Evolutionary conservation across 352 stramenopile genomes (phyloP).

Genomic region (Phytophthora citricola): DNA sequence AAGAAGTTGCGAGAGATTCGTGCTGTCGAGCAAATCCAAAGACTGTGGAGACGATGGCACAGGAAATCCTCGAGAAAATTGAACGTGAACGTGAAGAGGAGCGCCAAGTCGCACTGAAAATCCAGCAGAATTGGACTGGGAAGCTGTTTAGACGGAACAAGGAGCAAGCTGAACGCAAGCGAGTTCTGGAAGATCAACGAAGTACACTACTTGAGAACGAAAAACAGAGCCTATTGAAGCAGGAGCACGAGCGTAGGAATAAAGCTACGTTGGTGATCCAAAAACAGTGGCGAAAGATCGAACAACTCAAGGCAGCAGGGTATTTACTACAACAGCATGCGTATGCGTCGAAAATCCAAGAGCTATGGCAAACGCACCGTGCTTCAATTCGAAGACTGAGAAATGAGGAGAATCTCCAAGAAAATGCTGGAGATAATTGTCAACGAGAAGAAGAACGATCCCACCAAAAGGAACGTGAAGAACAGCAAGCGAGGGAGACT

Average conservation of each 20-base stretch:
- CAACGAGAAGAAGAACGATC: constrained; percentile 14
- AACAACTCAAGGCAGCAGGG: neutral
- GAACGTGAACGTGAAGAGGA: constrained; percentile 9
- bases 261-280: constrained; percentile 11
- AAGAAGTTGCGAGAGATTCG: constrained; percentile 1
- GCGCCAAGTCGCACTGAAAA: constrained; percentile 8
- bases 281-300: constrained; percentile 11
- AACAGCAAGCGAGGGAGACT: too few relatives aligned
- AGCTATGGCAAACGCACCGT: too few relatives aligned
- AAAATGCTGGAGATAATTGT: neutral
- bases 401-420: neutral
- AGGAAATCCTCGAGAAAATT: constrained; percentile 4
- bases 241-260: constrained; percentile 5
- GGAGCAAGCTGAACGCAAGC: constrained; percentile 13
- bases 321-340: constrained; percentile 5
- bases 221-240: neutral
- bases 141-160: constrained; percentile 8
- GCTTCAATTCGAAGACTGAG: too few relatives aligned
- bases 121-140: constrained; percentile 24
- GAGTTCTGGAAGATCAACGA: constrained; percentile 6
- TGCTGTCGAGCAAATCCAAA: constrained; percentile 17
- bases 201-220: neutral
- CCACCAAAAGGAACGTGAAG: neutral
- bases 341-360: constrained; percentile 1
- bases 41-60: constrained; percentile 17